phyloP scores from a whole-genome alignment of 495 filamentous ascomycete species.

The Lepraria neglecta region DNA sequence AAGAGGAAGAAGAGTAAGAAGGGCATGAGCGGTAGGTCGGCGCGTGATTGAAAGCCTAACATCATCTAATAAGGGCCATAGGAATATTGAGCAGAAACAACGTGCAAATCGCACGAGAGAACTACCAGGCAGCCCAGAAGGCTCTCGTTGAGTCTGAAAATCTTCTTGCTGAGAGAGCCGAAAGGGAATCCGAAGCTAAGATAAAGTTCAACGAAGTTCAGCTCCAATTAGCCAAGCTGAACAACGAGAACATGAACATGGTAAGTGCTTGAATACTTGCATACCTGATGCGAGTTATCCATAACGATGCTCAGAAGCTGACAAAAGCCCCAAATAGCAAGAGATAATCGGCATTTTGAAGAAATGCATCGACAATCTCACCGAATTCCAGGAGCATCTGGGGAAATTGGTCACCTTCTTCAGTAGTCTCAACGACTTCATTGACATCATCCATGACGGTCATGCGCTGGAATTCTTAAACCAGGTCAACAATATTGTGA shows the following conservation, averaged over 20 bases:
- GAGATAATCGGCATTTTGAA: neutral
- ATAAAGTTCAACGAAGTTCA: neutral
- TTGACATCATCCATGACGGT: neutral
- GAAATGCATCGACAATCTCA: conserved; percentile 5
- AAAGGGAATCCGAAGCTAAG: neutral
- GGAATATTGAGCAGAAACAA: conserved; percentile 4
- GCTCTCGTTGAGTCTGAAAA: neutral
- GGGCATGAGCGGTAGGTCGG: neutral
- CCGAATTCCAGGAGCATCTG: conserved; percentile 4
- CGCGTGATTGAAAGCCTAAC: neutral
- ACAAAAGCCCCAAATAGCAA: neutral
- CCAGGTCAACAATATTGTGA: neutral
- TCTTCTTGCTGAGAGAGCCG: neutral
- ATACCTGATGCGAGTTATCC: neutral
- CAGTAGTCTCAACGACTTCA: neutral
- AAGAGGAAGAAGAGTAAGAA: neutral
- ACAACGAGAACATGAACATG: conserved; percentile 7
- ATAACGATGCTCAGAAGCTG: neutral
- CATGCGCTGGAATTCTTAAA: neutral
- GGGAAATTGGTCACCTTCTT: neutral
- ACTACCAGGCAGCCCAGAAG: conserved; percentile 2
- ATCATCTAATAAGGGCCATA: neutral
- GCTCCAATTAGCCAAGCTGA: neutral
- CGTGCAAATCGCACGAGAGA: conserved; percentile 5
- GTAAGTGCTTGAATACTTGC: neutral